phyloP scores from a whole-genome alignment of 371 early-diverging fungal genomes.

The Apophysomyces variabilis region DNA sequence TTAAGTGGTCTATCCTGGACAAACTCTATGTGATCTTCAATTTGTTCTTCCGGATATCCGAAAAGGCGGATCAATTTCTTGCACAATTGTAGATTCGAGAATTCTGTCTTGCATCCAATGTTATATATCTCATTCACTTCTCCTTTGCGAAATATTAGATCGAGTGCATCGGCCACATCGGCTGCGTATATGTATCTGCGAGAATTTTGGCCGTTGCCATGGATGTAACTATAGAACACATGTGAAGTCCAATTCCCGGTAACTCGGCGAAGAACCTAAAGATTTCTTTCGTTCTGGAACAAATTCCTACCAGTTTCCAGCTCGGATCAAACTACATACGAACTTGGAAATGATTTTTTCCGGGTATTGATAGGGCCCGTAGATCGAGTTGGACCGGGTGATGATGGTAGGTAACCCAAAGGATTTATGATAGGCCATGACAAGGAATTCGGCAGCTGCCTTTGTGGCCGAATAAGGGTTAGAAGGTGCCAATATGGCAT shows the following conservation, averaged over 20 bases:
- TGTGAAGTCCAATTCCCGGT: background rate
- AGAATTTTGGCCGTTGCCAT: constrained; percentile 81
- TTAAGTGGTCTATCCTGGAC: constrained; percentile 84
- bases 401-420: constrained; percentile 84
- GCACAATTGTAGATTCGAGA: constrained; percentile 76
- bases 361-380: constrained; percentile 87
- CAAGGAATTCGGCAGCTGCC: constrained; percentile 87
- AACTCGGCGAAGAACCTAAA: constrained; percentile 7
- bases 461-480: constrained; percentile 93
- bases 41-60: constrained; percentile 41
- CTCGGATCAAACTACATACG: constrained; percentile 70
- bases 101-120: constrained; percentile 78
- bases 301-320: constrained; percentile 58
- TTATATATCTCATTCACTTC: constrained; percentile 78
- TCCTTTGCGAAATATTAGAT: constrained; percentile 71
- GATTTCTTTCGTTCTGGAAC: constrained; percentile 9
- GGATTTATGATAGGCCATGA: constrained; percentile 80
- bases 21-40: constrained; percentile 61
- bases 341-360: constrained; percentile 92
- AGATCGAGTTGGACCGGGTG: constrained; percentile 85
- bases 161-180: constrained; percentile 80
- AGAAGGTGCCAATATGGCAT: constrained; percentile 73
- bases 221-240: constrained; percentile 60
- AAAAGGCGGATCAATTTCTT: constrained; percentile 61
- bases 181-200: constrained; percentile 81